Evolutionary conservation across 495 filamentous ascomycete species (phyloP).

Genomic region (Hyaloscypha bicolor): DNA sequence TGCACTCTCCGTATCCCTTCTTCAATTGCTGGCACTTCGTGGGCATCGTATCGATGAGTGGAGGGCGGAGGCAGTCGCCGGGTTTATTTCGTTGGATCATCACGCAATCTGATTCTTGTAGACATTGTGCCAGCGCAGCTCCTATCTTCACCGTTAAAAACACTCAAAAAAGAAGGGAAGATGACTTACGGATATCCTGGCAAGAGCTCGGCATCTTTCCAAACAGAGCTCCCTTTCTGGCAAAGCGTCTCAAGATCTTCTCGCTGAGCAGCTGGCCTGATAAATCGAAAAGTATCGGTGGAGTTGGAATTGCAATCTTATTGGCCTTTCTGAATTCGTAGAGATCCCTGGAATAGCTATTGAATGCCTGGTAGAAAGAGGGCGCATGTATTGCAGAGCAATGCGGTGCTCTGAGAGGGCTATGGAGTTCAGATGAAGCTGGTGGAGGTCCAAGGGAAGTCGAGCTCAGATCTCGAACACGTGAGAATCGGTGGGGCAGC

Average conservation of each 20-base stretch:
- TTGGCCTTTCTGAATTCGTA: background rate
- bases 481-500: background rate
- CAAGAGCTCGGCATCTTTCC: constrained; percentile 76
- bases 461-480: background rate
- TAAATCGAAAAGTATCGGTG: constrained; percentile 1
- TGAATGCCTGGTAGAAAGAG: constrained; percentile 8
- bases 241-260: background rate
- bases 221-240: background rate
- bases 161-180: constrained; percentile 16
- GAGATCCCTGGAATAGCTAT: constrained; percentile 1
- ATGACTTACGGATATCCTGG: constrained; percentile 84
- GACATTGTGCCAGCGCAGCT: constrained; percentile 87
- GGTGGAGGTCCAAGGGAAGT: background rate
- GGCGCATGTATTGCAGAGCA: constrained; percentile 7
- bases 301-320: background rate
- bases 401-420: background rate
- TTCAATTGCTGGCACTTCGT: constrained; percentile 89
- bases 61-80: constrained; percentile 82
- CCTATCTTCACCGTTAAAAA: constrained; percentile 51
- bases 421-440: background rate
- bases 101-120: constrained; percentile 93
- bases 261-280: background rate
- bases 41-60: constrained; percentile 76
- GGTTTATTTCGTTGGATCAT: constrained; percentile 86
- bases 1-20: constrained; percentile 91